These are phyloP conservation scores for Apiotrichum domesticum DNA, from an alignment of 1,284 basidiomycete species.

Conservation along the genomic window DNA sequence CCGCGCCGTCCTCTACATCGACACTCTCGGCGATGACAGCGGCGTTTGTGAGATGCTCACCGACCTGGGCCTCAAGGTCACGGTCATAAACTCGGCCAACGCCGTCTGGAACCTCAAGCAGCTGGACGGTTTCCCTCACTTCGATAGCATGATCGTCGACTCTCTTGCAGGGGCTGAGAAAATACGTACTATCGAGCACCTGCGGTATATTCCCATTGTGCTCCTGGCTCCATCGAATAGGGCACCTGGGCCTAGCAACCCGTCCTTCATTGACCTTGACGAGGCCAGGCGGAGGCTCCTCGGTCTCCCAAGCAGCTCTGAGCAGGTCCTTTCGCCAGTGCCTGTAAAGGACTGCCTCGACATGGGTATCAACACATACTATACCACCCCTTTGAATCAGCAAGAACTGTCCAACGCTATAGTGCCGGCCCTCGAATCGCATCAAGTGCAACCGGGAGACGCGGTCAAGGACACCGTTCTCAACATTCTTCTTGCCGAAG, in stretches of 20 bases:
- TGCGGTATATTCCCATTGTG: conserved; percentile 94
- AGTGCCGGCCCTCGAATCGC: conserved; percentile 88
- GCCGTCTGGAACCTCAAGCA: conserved; percentile 63
- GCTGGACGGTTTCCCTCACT: conserved; percentile 67
- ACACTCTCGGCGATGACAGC: conserved; percentile 71
- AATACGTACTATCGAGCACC: conserved; percentile 84
- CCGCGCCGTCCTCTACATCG: conserved; percentile 76
- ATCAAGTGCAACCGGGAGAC: conserved; percentile 74
- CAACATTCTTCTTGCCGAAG: conserved; percentile 94
- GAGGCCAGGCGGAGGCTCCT: conserved; percentile 38
- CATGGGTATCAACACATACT: conserved; percentile 47
- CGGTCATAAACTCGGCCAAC: conserved; percentile 67
- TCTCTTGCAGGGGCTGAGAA: conserved; percentile 74
- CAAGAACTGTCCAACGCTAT: conserved; percentile 90
- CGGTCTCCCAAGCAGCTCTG: conserved; percentile 34
- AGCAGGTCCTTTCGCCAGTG: conserved; percentile 42
- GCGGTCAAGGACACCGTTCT: conserved; percentile 77
- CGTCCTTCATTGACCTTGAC: conserved; percentile 43
- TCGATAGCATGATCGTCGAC: conserved; percentile 95
- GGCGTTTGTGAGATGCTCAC: conserved; percentile 72
- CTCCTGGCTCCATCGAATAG: conserved; percentile 64
- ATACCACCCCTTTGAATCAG: conserved; percentile 77
- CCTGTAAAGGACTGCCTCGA: conserved; percentile 48
- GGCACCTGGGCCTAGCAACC: conserved; percentile 33
- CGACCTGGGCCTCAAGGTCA: conserved; percentile 75